Evolutionary conservation across 306 rosid genomes (phyloP).

Genomic region (Inga leiocalycina): DNA sequence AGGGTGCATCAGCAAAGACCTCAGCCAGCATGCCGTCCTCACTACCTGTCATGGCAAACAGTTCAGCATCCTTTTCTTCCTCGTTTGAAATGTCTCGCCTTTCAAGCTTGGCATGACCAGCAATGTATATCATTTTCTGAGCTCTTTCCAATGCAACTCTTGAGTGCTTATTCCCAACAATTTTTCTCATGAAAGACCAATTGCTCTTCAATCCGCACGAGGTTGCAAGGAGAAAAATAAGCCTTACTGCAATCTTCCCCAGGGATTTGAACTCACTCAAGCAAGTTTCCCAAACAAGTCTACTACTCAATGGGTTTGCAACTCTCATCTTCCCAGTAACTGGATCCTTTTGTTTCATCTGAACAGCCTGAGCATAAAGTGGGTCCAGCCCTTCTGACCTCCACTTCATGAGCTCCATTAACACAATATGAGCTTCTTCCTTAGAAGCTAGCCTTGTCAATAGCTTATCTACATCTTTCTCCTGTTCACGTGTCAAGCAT

Average conservation of each 20-base stretch:
- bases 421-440: constrained; percentile 87
- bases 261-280: constrained; percentile 68
- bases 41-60: constrained; percentile 57
- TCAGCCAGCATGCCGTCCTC: constrained; percentile 77
- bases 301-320: constrained; percentile 82
- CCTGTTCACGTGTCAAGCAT: constrained; percentile 76
- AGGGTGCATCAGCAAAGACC: constrained; percentile 81
- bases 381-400: constrained; percentile 91
- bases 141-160: constrained; percentile 68
- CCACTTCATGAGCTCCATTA: constrained; percentile 94
- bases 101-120: constrained; percentile 86
- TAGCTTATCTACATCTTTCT: constrained; percentile 83
- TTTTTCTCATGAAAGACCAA: constrained; percentile 72
- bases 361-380: constrained; percentile 90
- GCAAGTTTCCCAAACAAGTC: constrained; percentile 96
- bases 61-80: constrained; percentile 78
- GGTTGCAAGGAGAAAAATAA: constrained; percentile 82
- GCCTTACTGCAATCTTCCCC: constrained; percentile 83
- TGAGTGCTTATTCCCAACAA: constrained; percentile 63
- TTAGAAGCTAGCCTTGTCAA: constrained; percentile 66
- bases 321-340: constrained; percentile 85
- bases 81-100: constrained; percentile 71
- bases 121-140: constrained; percentile 77
- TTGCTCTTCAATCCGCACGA: constrained; percentile 68
- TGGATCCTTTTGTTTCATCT: constrained; percentile 77